Percentiles rank a stretch among this genome's conserved stretches.
phyloP scores from a whole-genome alignment of 305 asterid genomes.

The Solanum hybrid region DNA sequence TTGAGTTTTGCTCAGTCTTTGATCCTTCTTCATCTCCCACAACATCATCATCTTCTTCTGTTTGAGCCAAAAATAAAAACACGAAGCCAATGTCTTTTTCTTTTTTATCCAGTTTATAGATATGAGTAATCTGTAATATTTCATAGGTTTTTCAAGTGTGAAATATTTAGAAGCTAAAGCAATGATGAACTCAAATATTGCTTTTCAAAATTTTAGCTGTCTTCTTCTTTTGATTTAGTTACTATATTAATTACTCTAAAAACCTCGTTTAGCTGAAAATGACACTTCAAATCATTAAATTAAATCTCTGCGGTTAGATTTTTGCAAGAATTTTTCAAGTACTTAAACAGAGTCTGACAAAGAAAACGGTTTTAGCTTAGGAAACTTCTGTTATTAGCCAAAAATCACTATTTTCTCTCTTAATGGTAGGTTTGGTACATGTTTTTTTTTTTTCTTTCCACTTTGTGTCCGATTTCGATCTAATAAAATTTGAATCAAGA shows the following conservation, averaged over 20 bases:
- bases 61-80: not conserved
- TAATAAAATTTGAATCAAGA: no score
- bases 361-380: not conserved
- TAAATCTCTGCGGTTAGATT: not conserved
- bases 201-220: not conserved
- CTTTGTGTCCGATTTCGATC: not conserved
- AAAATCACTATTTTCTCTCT: not conserved
- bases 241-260: not conserved
- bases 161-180: slow-evolving; percentile 2
- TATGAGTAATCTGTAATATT: not conserved
- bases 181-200: not conserved
- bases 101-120: not conserved
- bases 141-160: not conserved
- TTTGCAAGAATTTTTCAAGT: not conserved
- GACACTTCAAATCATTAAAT: not conserved
- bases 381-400: not conserved
- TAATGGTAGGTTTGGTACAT: not conserved
- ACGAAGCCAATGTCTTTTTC: not conserved
- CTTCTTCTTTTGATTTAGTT: not conserved
- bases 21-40: slow-evolving; percentile 21
- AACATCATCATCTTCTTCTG: not conserved
- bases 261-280: not conserved
- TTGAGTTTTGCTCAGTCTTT: slow-evolving; percentile 35
- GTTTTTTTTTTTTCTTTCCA: no score
- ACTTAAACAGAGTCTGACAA: not conserved